Conservation (phyloP, 2,329 filamentous ascomycete genomes). For the Colletotrichum plurivorum region DNA sequence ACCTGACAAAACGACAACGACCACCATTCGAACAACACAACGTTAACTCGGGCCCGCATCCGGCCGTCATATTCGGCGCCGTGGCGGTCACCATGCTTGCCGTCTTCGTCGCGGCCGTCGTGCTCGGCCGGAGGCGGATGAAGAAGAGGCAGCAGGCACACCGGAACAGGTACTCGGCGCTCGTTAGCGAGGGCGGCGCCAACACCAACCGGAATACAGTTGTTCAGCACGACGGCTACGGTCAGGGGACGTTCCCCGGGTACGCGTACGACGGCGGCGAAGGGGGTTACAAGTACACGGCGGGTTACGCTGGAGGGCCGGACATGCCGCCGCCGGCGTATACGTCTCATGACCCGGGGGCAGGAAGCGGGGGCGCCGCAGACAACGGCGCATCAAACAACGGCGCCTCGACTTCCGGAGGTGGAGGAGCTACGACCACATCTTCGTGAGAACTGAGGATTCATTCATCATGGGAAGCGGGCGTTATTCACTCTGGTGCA, state of each 20-base stretch:
- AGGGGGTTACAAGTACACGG: not conserved
- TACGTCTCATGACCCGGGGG: not conserved
- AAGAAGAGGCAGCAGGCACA: constrained; percentile 9
- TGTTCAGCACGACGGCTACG: not conserved
- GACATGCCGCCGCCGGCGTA: constrained; percentile 1
- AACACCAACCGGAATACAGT: not conserved
- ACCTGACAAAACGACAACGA: not conserved
- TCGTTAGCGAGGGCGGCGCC: not conserved
- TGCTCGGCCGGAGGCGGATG: constrained; percentile 4
- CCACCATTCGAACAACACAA: not conserved
- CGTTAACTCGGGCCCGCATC: not conserved
- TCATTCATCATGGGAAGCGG: too few relatives aligned
- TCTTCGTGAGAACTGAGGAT: too few relatives aligned
- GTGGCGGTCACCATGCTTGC: not conserved
- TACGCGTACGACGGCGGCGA: not conserved
- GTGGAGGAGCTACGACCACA: too few relatives aligned
- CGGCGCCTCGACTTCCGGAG: not conserved
- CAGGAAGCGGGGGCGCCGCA: not conserved
- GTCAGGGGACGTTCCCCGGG: constrained; percentile 13
- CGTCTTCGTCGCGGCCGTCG: constrained; percentile 2
- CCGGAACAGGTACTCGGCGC: not conserved
- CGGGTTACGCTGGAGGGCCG: not conserved
- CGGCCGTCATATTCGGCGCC: constrained; percentile 8
- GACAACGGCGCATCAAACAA: too few relatives aligned
- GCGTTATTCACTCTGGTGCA: too few relatives aligned